These are phyloP conservation scores for Mycena chlorophos DNA, from an alignment of 768 basidiomycete genomes.

Conservation along the genomic window DNA sequence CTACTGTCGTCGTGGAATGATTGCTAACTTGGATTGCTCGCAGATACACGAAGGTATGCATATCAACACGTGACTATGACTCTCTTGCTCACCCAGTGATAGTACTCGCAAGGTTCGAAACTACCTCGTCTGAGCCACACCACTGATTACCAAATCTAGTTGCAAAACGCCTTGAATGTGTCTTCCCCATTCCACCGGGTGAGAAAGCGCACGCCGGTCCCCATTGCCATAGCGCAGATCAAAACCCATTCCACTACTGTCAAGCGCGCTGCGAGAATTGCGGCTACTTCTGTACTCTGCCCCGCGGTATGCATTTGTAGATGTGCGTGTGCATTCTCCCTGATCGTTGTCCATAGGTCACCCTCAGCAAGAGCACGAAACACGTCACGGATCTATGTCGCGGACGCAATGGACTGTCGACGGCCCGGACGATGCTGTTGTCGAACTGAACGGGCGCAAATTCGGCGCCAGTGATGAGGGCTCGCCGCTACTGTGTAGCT, in stretches of 20 bases:
- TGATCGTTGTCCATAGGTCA: too few relatives aligned
- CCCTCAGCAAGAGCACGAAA: conserved; percentile 60
- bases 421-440: conserved; percentile 45
- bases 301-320: conserved; percentile 45
- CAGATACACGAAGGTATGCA: conserved; percentile 61
- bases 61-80: too few relatives aligned
- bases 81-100: not conserved
- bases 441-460: conserved; percentile 57
- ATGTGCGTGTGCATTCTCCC: too few relatives aligned
- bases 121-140: not conserved
- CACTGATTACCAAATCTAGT: conserved; percentile 34
- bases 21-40: too few relatives aligned
- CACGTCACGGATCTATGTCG: conserved; percentile 64
- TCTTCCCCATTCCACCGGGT: conserved; percentile 47
- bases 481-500: conserved; percentile 63
- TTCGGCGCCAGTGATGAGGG: conserved; percentile 57
- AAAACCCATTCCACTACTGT: conserved; percentile 53
- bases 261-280: conserved; percentile 55
- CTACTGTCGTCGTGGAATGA: too few relatives aligned
- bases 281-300: conserved; percentile 59
- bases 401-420: conserved; percentile 58
- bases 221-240: conserved; percentile 50
- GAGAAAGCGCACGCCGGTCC: conserved; percentile 43
- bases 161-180: conserved; percentile 53
- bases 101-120: conserved; percentile 59